Evolutionary conservation across 2,329 filamentous ascomycete genomes (phyloP), one percentile per base, ranked within the genome.

Genomic region (Sarocladiaceae sp.): DNA sequence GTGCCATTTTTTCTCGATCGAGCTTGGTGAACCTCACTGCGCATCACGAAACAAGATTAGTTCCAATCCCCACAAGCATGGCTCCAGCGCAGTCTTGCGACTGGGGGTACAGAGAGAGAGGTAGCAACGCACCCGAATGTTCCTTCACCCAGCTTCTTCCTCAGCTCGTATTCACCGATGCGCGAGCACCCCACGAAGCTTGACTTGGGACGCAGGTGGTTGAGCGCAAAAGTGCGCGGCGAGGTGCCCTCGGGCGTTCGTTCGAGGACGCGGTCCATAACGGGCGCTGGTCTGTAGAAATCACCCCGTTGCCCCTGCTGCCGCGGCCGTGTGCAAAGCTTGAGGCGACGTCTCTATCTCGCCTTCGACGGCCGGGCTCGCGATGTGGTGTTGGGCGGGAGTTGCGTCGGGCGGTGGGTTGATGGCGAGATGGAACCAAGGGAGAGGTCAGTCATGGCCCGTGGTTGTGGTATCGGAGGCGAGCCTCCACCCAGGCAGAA

Each of bases 21-120:
- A 55, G 91, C 94, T 64, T 93, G 94, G 69, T 96, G 90, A 35
- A 97, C 94, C 73, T 97, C 91, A 59, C 86, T 88, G 56, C 17
- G 44, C 18, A 20, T 8, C 25, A 26, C n/a, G 17, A 26, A 36
- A 51, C 23, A 57, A 31, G 28, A 52, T 59, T 53, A 60, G 54
- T 36, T 39, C 25, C 29, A 52, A 57, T 33, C 47, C 25, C 17
- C 11, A 35, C 3, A 3, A 31, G 18, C 25, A 42, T 33, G 36
- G 20, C n/a, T n/a, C n/a, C n/a, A n/a, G n/a, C n/a, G n/a, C n/a
- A n/a, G n/a, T n/a, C n/a, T n/a, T n/a, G n/a, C n/a, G n/a, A n/a
- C n/a, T n/a, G n/a, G n/a, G n/a, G n/a, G n/a, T n/a, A n/a, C n/a
- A n/a, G n/a, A n/a, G n/a, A n/a, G n/a, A n/a, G n/a, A 10, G 17